Conservation (phyloP, 2,329 filamentous ascomycete species). For the Clonostachys sp. region DNA sequence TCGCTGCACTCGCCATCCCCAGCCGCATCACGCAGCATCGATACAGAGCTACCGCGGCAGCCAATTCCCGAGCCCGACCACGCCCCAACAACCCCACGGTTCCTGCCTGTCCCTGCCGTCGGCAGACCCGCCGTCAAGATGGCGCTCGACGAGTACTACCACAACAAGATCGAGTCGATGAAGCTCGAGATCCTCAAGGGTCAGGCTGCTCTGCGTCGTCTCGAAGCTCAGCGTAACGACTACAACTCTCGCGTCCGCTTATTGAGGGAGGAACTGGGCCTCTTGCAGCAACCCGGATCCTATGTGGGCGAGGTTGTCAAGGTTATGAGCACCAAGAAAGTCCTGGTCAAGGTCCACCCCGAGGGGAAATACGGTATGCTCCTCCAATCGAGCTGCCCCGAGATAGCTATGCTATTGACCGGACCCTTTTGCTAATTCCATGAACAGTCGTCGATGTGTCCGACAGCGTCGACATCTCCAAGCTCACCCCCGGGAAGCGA, state of each 20-base stretch:
- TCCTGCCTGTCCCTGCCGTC: background rate
- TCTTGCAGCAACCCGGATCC: conserved; percentile 94
- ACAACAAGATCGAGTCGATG: conserved; percentile 99
- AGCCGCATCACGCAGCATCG: conserved; percentile 4
- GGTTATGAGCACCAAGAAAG: conserved; percentile 99
- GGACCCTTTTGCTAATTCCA: background rate
- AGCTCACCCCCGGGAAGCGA: conserved; percentile 95
- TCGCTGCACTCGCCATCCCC: conserved; percentile 3
- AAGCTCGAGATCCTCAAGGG: conserved; percentile 99
- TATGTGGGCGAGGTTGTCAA: conserved; percentile 99
- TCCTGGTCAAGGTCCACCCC: conserved; percentile 96
- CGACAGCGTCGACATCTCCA: conserved; percentile 88
- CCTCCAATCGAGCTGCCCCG: background rate
- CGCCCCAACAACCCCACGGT: background rate
- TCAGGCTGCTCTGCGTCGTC: conserved; percentile 86
- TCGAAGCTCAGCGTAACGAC: conserved; percentile 97
- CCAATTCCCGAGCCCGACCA: background rate
- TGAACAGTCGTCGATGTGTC: conserved; percentile 84
- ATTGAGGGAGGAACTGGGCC: conserved; percentile 88
- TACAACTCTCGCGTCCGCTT: conserved; percentile 98
- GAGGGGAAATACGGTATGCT: conserved; percentile 96
- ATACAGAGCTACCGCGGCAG: background rate
- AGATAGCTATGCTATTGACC: background rate
- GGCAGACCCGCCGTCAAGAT: conserved; percentile 50
- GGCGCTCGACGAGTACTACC: conserved; percentile 99